Base-by-base conservation (phyloP, 2,329 filamentous ascomycete species). In the Penicillium sp. region DNA sequence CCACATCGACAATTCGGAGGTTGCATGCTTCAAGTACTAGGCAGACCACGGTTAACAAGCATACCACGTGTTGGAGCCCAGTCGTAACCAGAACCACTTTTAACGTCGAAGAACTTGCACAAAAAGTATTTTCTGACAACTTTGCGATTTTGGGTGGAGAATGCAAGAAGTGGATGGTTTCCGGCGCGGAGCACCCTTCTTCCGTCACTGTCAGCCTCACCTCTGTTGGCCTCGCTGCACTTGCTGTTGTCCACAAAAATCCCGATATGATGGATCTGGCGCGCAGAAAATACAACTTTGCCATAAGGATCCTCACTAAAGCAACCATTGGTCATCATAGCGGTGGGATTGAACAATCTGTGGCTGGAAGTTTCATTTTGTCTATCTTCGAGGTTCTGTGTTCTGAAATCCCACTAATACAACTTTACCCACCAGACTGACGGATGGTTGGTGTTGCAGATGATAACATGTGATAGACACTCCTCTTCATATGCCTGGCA, bases 151-250 rank as follows among this genome's bases (percentile, higher is more conserved):
- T 49, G 10, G 47, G 47, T 9, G 12, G 33, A 9, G n/a, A 6
- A 5, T 49, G 47, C n/a, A 49, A 15, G 28, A 22, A 15, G 9
- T 43, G 40, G 42, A 49, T 49, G 47, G 41, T 45, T 8, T 24
- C 21, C 13, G 4, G 21, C 12, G 26, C 34, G n/a, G 33, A 19
- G 10, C 4, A n/a, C 7, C 32, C 26, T 4, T 48, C 46, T n/a
- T 39, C 33, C 6, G 19, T 19, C 6, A 49, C 31, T 12, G 45
- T 40, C 15, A 49, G 47, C n/a, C 15, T 49, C 17, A 38, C 40
- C 21, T 49, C 41, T 12, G 47, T 49, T n/a, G 47, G 47, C 15
- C 47, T 49, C 15, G 47, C 47, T 24, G 47, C 47, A 19, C 33
- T 49, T 4, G 47, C 47, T 4, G 12, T 45, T n/a, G 35, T 44